A percentile compares a stretch with the other conserved stretches of the same genome.
These are phyloP conservation scores for Pseudogymnoascus verrucosus DNA, from an alignment of 2,329 filamentous ascomycete genomes.

Conservation along the genomic window DNA sequence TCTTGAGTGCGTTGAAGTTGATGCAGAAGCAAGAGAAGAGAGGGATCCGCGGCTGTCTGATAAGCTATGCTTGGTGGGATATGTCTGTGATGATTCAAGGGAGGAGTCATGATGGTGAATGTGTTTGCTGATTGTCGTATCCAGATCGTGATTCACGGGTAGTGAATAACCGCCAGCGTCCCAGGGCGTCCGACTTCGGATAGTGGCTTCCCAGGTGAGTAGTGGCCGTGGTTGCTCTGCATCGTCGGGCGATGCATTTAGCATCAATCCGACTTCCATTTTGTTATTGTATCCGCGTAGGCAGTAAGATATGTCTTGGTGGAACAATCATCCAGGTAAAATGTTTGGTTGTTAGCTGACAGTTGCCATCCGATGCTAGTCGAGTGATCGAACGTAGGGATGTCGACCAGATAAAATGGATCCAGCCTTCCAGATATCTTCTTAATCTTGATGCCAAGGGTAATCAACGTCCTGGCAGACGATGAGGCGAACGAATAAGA, in stretches of 20 bases:
- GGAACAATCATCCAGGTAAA: not conserved
- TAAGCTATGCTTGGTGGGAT: conserved; percentile 22
- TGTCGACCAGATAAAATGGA: not conserved
- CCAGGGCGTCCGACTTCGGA: conserved; percentile 28
- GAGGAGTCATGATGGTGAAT: not conserved
- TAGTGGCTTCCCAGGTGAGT: conserved; percentile 11
- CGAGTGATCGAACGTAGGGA: not conserved
- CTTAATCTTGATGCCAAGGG: not conserved
- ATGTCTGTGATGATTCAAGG: conserved; percentile 12
- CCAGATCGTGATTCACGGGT: conserved; percentile 23
- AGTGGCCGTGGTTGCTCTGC: conserved; percentile 22
- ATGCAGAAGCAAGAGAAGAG: conserved; percentile 27
- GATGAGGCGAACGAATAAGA: not conserved
- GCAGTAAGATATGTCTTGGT: not conserved
- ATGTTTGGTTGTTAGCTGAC: not conserved
- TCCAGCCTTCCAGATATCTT: not conserved
- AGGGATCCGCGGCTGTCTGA: conserved; percentile 28
- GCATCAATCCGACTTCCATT: conserved; percentile 29
- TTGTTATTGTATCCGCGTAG: conserved; percentile 12
- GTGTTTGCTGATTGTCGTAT: conserved; percentile 8
- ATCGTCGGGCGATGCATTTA: conserved; percentile 24
- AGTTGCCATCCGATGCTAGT: not conserved
- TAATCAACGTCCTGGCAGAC: not conserved
- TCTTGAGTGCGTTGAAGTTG: conserved; percentile 26
- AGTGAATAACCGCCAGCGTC: conserved; percentile 30